These are phyloP conservation scores for Suillus alpinus DNA, from an alignment of 768 basidiomycete species.

Conservation along the genomic window DNA sequence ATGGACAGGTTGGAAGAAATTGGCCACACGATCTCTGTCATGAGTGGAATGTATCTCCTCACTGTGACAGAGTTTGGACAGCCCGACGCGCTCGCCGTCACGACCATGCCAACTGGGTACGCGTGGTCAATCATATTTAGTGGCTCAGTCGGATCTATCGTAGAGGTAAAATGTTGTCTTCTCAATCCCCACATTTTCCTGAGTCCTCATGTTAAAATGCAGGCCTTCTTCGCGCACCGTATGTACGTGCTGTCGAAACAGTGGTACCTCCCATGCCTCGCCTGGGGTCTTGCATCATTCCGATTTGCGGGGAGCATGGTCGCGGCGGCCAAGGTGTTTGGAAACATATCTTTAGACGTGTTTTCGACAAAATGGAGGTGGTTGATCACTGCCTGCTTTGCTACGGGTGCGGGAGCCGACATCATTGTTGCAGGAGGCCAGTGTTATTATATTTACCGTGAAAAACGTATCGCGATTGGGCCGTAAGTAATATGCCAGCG, in stretches of 20 bases:
- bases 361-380: conserved; percentile 9
- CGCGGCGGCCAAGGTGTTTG: conserved; percentile 10
- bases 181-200: not conserved
- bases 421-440: conserved; percentile 14
- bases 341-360: conserved; percentile 5
- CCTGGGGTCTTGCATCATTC: conserved; percentile 10
- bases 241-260: conserved; percentile 18
- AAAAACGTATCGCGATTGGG: not conserved
- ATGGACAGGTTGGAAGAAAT: conserved; percentile 14
- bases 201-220: not conserved
- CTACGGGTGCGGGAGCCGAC: conserved; percentile 18
- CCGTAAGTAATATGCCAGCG: not conserved
- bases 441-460: conserved; percentile 17
- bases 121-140: conserved; percentile 21
- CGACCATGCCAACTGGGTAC: conserved; percentile 13
- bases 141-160: conserved; percentile 24
- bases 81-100: conserved; percentile 10
- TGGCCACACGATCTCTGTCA: conserved; percentile 20
- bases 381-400: conserved; percentile 19
- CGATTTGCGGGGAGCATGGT: conserved; percentile 17
- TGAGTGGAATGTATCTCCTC: conserved; percentile 19
- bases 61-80: conserved; percentile 22
- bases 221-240: conserved; percentile 24
- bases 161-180: conserved; percentile 11
- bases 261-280: conserved; percentile 13